Percentiles rank a stretch among this genome's conserved stretches.
Evolutionary conservation across 2,329 filamentous ascomycete species (phyloP).

Genomic region (Lojkania enalia): DNA sequence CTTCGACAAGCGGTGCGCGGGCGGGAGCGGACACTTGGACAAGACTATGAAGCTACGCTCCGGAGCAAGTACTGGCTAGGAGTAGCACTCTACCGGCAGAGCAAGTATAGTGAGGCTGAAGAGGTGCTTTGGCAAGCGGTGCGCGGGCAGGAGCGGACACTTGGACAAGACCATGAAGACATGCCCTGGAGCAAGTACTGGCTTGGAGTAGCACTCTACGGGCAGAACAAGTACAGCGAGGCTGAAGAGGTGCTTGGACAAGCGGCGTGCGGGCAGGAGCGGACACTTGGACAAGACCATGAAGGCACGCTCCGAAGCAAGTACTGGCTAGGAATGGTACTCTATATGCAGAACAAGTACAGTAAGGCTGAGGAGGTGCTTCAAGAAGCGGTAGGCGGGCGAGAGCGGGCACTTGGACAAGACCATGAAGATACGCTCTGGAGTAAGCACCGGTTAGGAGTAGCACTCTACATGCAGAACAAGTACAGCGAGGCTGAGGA

Average conservation of each 20-base stretch:
- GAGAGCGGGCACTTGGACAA: conserved; percentile 6
- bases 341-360: conserved; percentile 6
- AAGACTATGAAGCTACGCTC: too few species aligned
- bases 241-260: conserved; percentile 1
- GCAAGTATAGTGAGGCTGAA: conserved; percentile 4
- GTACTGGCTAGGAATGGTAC: conserved; percentile 7
- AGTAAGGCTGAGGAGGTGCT: conserved; percentile 2
- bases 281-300: conserved; percentile 4
- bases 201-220: conserved; percentile 1
- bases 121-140: background rate
- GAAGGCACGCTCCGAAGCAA: conserved; percentile 7
- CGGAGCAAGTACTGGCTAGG: too few species aligned
- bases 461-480: conserved; percentile 5
- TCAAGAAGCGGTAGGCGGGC: background rate
- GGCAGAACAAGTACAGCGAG: conserved; percentile 4
- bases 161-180: background rate
- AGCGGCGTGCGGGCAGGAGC: conserved; percentile 1
- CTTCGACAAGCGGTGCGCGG: too few species aligned
- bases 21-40: too few species aligned
- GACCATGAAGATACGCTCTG: conserved; percentile 7
- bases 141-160: background rate
- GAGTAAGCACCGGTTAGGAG: conserved; percentile 11
- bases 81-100: background rate
- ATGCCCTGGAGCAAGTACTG: background rate
- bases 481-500: conserved; percentile 9